Evolutionary conservation across 2,329 filamentous ascomycete genomes (phyloP).

Genomic region (Phymatotrichopsis omnivora): DNA sequence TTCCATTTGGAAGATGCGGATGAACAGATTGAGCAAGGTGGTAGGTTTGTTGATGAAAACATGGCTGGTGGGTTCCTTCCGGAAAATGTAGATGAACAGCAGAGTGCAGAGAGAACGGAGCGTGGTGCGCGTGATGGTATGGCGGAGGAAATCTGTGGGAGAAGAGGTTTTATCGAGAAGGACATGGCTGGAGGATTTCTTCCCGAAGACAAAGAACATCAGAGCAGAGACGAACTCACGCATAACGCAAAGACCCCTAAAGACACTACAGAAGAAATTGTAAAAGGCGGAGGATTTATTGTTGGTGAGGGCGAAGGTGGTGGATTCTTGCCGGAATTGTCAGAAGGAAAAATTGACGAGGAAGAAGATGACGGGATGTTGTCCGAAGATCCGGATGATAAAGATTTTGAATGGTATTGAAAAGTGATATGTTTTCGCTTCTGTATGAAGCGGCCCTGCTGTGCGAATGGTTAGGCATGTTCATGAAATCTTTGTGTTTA

Average conservation of each 20-base stretch:
- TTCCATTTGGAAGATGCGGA: background rate
- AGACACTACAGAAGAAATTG: slow-evolving; percentile 33
- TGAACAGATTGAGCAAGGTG: background rate
- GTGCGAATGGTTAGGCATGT: no score
- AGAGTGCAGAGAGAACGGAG: background rate
- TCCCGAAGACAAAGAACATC: background rate
- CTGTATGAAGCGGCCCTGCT: no score
- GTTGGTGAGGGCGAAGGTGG: slow-evolving; percentile 36
- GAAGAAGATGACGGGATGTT: slow-evolving; percentile 6
- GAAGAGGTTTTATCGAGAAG: background rate
- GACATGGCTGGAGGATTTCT: background rate
- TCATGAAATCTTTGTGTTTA: no score
- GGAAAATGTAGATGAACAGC: background rate
- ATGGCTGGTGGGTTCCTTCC: background rate
- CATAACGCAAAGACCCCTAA: background rate
- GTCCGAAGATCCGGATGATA: slow-evolving; percentile 18
- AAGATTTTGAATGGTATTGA: slow-evolving; percentile 19
- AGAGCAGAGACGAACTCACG: background rate
- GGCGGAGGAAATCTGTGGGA: background rate
- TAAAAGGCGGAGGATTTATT: slow-evolving; percentile 27
- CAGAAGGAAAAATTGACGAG: slow-evolving; percentile 23
- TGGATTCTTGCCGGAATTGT: slow-evolving; percentile 37
- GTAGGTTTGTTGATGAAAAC: background rate
- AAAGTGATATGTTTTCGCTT: background rate
- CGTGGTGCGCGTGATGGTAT: no score